A percentile compares a stretch with the other conserved stretches of the same genome.
Evolutionary conservation across 441 rosid genomes (phyloP).

Genomic region (Biscutella laevigata): DNA sequence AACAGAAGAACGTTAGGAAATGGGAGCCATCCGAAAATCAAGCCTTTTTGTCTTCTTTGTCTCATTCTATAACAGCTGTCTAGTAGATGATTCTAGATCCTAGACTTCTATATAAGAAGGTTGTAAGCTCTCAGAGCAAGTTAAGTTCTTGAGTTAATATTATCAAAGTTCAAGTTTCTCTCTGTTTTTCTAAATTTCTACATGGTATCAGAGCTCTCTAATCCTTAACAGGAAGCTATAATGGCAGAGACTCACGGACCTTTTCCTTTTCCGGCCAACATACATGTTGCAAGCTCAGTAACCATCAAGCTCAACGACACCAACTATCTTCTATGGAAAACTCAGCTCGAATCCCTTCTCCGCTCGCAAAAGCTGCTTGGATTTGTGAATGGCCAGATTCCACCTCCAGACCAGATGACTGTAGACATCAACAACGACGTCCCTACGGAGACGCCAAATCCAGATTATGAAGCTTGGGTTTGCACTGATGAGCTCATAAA

Average conservation of each 20-base stretch:
- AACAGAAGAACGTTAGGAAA: too few species aligned
- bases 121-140: too few species aligned
- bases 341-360: not conserved
- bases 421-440: too few species aligned
- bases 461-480: not conserved
- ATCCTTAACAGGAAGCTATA: not conserved
- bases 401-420: not conserved
- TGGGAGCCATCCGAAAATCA: too few species aligned
- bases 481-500: not conserved
- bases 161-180: too few species aligned
- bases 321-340: not conserved
- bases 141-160: too few species aligned
- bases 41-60: too few species aligned
- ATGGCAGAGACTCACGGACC: not conserved
- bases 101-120: too few species aligned
- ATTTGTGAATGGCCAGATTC: not conserved
- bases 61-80: too few species aligned
- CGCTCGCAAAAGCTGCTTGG: not conserved
- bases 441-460: not conserved
- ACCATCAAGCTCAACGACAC: not conserved
- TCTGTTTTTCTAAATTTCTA: too few species aligned
- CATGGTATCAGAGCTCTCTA: too few species aligned
- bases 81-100: too few species aligned
- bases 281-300: not conserved
- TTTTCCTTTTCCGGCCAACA: not conserved